Evolutionary conservation across 192 early-diverging fungal genomes (phyloP).

Genomic region (Lobulomyces angularis): DNA sequence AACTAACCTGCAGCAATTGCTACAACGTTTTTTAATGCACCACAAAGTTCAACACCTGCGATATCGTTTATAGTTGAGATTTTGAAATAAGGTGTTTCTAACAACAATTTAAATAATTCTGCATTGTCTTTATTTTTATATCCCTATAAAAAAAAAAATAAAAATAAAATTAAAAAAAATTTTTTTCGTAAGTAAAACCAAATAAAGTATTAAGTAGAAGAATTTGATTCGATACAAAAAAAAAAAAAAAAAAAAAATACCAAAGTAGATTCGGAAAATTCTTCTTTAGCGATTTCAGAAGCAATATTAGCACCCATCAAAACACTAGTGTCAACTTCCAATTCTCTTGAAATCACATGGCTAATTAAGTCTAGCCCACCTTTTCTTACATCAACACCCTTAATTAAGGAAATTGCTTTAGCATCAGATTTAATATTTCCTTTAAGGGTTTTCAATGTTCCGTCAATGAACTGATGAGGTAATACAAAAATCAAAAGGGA

Average conservation of each 20-base stretch:
- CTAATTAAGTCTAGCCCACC: constrained; percentile 66
- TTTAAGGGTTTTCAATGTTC: constrained; percentile 69
- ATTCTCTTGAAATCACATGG: constrained; percentile 64
- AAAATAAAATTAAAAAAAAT: too few species aligned
- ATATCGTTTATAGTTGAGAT: constrained; percentile 75
- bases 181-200: too few species aligned
- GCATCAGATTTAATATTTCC: constrained; percentile 56
- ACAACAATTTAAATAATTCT: constrained; percentile 61
- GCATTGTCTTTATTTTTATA: constrained; percentile 58
- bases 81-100: constrained; percentile 81
- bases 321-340: constrained; percentile 66
- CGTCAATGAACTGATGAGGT: constrained; percentile 80
- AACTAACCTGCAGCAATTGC: constrained; percentile 91
- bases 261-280: constrained; percentile 94
- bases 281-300: constrained; percentile 81
- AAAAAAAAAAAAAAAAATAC: constrained; percentile 35
- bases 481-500: constrained; percentile 90
- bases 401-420: constrained; percentile 90
- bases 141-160: constrained; percentile 6
- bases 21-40: constrained; percentile 97
- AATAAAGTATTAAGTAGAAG: too few species aligned
- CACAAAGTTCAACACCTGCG: constrained; percentile 90
- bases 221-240: too few species aligned
- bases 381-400: constrained; percentile 73
- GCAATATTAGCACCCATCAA: constrained; percentile 98